Evolutionary conservation across 2,329 filamentous ascomycete genomes (phyloP).

Genomic region (Xylaria sp.): DNA sequence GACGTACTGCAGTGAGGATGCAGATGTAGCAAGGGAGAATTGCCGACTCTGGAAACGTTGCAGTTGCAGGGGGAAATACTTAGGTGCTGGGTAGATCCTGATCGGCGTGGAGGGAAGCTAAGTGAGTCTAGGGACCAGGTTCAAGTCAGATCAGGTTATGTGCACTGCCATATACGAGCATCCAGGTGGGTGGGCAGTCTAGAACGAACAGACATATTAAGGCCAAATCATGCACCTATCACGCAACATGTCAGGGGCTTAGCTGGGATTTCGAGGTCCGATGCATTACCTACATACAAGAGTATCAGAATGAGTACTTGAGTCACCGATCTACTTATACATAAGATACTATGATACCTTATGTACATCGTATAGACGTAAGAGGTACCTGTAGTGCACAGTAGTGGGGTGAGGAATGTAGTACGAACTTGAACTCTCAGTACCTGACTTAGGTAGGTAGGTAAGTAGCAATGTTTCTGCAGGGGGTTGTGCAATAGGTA

Average conservation of each 20-base stretch:
- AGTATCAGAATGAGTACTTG: not conserved
- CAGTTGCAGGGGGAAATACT: slow-evolving; percentile 38
- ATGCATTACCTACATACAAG: too few relatives aligned
- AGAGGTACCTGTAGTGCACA: too few relatives aligned
- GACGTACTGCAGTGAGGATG: not conserved
- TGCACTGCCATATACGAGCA: slow-evolving; percentile 5
- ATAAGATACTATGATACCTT: too few relatives aligned
- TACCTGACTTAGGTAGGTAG: too few relatives aligned
- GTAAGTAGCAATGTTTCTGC: too few relatives aligned
- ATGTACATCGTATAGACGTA: too few relatives aligned
- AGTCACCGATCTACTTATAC: too few relatives aligned
- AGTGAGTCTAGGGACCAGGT: not conserved
- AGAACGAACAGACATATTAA: slow-evolving; percentile 8
- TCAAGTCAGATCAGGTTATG: slow-evolving; percentile 19
- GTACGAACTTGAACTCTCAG: too few relatives aligned
- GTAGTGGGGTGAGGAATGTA: too few relatives aligned
- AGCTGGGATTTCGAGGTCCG: not conserved
- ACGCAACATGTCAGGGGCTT: slow-evolving; percentile 2
- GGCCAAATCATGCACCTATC: not conserved
- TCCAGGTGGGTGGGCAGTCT: slow-evolving; percentile 1
- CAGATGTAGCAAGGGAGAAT: slow-evolving; percentile 33
- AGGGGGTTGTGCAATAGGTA: too few relatives aligned
- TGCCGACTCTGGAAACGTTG: slow-evolving; percentile 48
- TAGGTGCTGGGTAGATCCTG: slow-evolving; percentile 15
- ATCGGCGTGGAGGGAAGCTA: slow-evolving; percentile 24